phyloP scores from a whole-genome alignment of 202 grass and related monocot genomes.

The Digitaria exilis region DNA sequence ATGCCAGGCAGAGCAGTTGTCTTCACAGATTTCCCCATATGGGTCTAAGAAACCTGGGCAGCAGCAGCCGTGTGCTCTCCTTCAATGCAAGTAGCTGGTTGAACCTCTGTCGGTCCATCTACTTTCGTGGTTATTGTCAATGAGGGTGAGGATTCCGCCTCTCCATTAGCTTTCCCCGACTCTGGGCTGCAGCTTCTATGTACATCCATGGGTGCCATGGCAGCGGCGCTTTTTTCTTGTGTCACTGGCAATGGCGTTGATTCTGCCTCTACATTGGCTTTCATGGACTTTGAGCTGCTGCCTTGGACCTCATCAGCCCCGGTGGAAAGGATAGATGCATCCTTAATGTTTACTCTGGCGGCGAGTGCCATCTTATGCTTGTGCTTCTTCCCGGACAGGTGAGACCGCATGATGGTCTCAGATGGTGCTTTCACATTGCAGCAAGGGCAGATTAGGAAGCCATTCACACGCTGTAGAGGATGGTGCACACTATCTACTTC shows the following conservation, averaged over 20 bases:
- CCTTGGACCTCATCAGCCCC: background rate
- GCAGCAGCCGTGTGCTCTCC: background rate
- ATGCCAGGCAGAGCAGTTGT: background rate
- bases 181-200: background rate
- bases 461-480: background rate
- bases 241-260: too few species aligned
- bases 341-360: background rate
- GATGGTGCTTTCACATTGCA: background rate
- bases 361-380: background rate
- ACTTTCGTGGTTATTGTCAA: background rate
- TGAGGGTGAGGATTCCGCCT: background rate
- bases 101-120: background rate
- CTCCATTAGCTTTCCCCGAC: background rate
- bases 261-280: background rate
- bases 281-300: background rate
- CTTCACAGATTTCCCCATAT: background rate
- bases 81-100: background rate
- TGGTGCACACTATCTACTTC: conserved; percentile 11
- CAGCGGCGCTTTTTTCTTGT: background rate
- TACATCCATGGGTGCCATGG: background rate
- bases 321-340: too few species aligned
- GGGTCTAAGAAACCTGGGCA: background rate
- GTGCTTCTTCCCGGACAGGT: conserved; percentile 38
- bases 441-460: background rate
- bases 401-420: conserved; percentile 21